These are phyloP conservation scores for Coriaria nepalensis DNA, from an alignment of 306 rosid species.

Conservation along the genomic window DNA sequence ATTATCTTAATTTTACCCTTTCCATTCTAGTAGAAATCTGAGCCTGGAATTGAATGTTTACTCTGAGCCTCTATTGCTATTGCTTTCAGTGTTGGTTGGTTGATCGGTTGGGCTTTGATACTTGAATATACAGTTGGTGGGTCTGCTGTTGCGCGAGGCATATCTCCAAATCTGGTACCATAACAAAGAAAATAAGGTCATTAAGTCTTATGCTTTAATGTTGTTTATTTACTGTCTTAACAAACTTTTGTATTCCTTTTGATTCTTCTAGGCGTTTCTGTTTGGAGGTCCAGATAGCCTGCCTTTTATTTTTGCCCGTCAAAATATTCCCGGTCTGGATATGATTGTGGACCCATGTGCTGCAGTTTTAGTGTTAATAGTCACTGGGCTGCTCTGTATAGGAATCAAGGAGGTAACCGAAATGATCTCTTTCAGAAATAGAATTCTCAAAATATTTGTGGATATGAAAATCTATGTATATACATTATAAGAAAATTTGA, in stretches of 20 bases:
- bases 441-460: too few species aligned
- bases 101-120: constrained; percentile 82
- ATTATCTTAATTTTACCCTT: background rate
- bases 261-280: constrained; percentile 47
- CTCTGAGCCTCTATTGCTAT: constrained; percentile 6
- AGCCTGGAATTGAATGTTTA: background rate
- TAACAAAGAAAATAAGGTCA: too few species aligned
- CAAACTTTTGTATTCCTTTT: background rate
- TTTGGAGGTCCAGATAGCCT: constrained; percentile 66
- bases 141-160: constrained; percentile 87
- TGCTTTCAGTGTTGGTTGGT: constrained; percentile 76
- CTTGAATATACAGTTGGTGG: constrained; percentile 84
- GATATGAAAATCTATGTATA: too few species aligned
- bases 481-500: too few species aligned
- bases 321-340: constrained; percentile 48
- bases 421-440: too few species aligned
- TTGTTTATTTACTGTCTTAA: background rate
- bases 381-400: constrained; percentile 61
- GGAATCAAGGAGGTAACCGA: constrained; percentile 84
- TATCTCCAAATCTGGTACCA: constrained; percentile 76
- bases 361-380: constrained; percentile 54
- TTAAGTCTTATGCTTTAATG: background rate
- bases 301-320: constrained; percentile 69
- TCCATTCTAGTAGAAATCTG: background rate
- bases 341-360: constrained; percentile 83